Evolutionary conservation across 2,329 filamentous ascomycete genomes (phyloP).

Genomic region (Diaporthe nobilis): DNA sequence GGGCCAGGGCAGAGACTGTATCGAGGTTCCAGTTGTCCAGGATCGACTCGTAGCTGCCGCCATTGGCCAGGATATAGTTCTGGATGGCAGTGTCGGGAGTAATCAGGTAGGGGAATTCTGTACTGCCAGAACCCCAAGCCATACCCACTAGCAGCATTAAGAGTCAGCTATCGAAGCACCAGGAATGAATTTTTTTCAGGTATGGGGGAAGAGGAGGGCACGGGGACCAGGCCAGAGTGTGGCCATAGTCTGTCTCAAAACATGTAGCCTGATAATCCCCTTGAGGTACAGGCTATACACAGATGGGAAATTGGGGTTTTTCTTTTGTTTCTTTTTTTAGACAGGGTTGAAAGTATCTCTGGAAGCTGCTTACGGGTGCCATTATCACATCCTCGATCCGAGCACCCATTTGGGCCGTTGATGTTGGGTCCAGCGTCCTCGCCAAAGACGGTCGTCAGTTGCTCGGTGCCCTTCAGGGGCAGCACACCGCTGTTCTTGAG

Average conservation of each 20-base stretch:
- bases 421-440: slow-evolving; percentile 75
- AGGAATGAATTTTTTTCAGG: too few species aligned
- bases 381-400: slow-evolving; percentile 84
- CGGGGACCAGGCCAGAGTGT: too few species aligned
- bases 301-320: too few species aligned
- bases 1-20: slow-evolving; percentile 55
- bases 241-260: too few species aligned
- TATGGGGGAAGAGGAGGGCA: too few species aligned
- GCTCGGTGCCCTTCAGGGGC: slow-evolving; percentile 59
- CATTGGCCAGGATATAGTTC: slow-evolving; percentile 70
- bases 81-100: slow-evolving; percentile 72
- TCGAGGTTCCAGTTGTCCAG: slow-evolving; percentile 62
- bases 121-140: slow-evolving; percentile 90
- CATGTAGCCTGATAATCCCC: too few species aligned
- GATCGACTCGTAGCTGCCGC: slow-evolving; percentile 68
- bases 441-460: slow-evolving; percentile 76
- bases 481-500: slow-evolving; percentile 73
- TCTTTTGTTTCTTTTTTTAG: too few species aligned
- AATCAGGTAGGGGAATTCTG: slow-evolving; percentile 85
- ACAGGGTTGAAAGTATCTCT: too few species aligned
- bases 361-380: slow-evolving; percentile 67
- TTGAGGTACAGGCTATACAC: too few species aligned
- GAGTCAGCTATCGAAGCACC: too few species aligned
- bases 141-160: slow-evolving; percentile 66
- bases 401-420: slow-evolving; percentile 81